A percentile compares a stretch with the other conserved stretches of the same genome.
Evolutionary conservation across 192 early-diverging fungal genomes (phyloP).

Genomic region (Rhizoclosmatium sp.): DNA sequence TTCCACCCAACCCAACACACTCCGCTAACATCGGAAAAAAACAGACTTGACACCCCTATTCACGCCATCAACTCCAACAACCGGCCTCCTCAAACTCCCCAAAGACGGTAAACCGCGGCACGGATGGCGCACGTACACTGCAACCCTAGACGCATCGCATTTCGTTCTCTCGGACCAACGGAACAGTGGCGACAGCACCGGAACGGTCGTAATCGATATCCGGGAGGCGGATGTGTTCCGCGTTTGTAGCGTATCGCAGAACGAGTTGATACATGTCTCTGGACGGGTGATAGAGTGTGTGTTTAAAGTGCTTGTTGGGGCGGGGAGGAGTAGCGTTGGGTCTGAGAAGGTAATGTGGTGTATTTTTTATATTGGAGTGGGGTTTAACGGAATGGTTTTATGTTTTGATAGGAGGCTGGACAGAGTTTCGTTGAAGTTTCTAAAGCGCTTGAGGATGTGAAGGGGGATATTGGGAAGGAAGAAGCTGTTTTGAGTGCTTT

Average conservation of each 20-base stretch:
- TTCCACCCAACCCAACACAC: too few species aligned
- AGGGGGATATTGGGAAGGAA: neutral
- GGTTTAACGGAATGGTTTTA: neutral
- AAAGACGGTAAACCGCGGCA: slow-evolving; percentile 62
- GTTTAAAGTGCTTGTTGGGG: slow-evolving; percentile 53
- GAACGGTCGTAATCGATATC: slow-evolving; percentile 49
- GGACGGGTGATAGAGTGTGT: slow-evolving; percentile 60
- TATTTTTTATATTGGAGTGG: neutral
- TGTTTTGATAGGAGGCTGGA: slow-evolving; percentile 2
- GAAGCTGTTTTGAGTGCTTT: neutral
- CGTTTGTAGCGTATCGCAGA: slow-evolving; percentile 52
- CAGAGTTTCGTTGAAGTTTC: neutral
- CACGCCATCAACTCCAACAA: slow-evolving; percentile 38
- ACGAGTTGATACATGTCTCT: slow-evolving; percentile 62
- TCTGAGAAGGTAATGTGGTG: neutral
- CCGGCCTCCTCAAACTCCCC: slow-evolving; percentile 57
- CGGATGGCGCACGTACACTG: slow-evolving; percentile 56
- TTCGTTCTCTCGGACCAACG: slow-evolving; percentile 53
- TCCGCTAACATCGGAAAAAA: too few species aligned
- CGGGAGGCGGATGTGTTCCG: slow-evolving; percentile 55
- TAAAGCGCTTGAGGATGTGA: neutral
- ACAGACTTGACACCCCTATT: neutral
- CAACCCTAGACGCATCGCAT: slow-evolving; percentile 49
- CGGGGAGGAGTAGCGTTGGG: neutral
- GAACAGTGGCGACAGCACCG: slow-evolving; percentile 42